phyloP scores from a whole-genome alignment of 495 filamentous ascomycete genomes.

The Melanomma pulvis-pyrius region DNA sequence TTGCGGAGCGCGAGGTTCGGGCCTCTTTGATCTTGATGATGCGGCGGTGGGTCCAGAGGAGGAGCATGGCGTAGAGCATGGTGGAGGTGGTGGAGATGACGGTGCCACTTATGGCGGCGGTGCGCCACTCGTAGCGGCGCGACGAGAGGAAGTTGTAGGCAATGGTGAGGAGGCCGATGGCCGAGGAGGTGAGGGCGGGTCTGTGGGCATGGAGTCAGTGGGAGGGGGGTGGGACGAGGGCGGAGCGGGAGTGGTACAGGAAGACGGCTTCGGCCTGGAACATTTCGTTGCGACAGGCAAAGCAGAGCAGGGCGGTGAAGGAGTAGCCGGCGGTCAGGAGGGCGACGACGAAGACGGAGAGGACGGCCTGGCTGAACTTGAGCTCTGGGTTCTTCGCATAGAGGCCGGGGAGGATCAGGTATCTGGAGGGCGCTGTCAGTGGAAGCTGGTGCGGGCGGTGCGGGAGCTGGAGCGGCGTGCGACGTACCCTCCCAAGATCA shows the following conservation, averaged over 20 bases:
- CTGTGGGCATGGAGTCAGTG: conserved; percentile 17
- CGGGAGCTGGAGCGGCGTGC: background rate
- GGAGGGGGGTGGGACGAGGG: background rate
- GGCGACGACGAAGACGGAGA: conserved; percentile 44
- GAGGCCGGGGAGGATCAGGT: conserved; percentile 44
- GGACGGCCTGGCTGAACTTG: conserved; percentile 38
- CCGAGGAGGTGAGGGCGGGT: conserved; percentile 40
- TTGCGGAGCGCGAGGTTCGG: background rate
- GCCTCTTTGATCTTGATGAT: conserved; percentile 30
- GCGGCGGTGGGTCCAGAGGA: conserved; percentile 43
- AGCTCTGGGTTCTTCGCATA: conserved; percentile 41
- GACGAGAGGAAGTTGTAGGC: conserved; percentile 47
- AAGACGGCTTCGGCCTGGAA: conserved; percentile 47
- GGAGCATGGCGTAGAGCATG: conserved; percentile 42
- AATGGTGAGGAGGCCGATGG: conserved; percentile 45
- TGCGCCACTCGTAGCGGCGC: conserved; percentile 37
- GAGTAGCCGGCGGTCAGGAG: conserved; percentile 47
- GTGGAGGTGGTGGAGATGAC: conserved; percentile 39
- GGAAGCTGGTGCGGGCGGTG: background rate
- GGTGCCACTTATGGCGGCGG: conserved; percentile 39
- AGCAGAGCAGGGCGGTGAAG: conserved; percentile 46
- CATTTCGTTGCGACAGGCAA: conserved; percentile 39
- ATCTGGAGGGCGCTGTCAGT: conserved; percentile 33
- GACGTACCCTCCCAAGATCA: conserved; percentile 45
- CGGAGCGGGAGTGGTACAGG: conserved; percentile 29